Evolutionary conservation across 257 asterid genomes (phyloP).

Genomic region (Prunella vulgaris): DNA sequence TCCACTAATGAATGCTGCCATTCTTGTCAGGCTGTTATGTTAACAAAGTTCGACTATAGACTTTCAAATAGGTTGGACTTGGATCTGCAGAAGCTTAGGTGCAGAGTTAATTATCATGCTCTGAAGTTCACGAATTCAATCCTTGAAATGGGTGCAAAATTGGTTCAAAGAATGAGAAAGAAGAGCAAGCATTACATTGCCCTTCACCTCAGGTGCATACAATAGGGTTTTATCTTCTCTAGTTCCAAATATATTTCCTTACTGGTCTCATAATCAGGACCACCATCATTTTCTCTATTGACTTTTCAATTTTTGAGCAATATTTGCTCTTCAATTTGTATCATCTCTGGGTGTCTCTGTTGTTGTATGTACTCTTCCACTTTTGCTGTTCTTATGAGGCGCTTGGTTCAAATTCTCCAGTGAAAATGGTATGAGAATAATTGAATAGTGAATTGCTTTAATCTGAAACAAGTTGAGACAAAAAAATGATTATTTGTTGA

Average conservation of each 20-base stretch:
- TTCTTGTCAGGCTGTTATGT: slow-evolving; percentile 77
- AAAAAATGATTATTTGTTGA: too few species aligned
- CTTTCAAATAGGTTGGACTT: slow-evolving; percentile 77
- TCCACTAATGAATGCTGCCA: slow-evolving; percentile 11
- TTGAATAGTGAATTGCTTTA: too few species aligned
- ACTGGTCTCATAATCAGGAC: slow-evolving; percentile 13
- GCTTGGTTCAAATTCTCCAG: too few species aligned
- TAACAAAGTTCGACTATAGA: slow-evolving; percentile 91
- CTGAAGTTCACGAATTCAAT: slow-evolving; percentile 84
- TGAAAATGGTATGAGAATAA: too few species aligned
- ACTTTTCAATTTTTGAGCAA: neutral
- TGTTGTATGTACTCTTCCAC: slow-evolving; percentile 8
- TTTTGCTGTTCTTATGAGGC: slow-evolving; percentile 3
- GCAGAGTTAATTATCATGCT: slow-evolving; percentile 95
- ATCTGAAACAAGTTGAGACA: too few species aligned
- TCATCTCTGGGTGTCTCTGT: neutral
- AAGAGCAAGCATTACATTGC: slow-evolving; percentile 84
- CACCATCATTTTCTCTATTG: slow-evolving; percentile 11
- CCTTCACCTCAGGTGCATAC: slow-evolving; percentile 76
- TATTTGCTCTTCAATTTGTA: slow-evolving; percentile 13
- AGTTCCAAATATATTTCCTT: neutral
- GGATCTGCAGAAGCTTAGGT: slow-evolving; percentile 90
- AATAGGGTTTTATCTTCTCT: slow-evolving; percentile 4
- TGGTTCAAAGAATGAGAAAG: slow-evolving; percentile 78
- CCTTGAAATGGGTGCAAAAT: slow-evolving; percentile 64